phyloP scores from a whole-genome alignment of 2,329 filamentous ascomycete species.

The Cercospora canescens region DNA sequence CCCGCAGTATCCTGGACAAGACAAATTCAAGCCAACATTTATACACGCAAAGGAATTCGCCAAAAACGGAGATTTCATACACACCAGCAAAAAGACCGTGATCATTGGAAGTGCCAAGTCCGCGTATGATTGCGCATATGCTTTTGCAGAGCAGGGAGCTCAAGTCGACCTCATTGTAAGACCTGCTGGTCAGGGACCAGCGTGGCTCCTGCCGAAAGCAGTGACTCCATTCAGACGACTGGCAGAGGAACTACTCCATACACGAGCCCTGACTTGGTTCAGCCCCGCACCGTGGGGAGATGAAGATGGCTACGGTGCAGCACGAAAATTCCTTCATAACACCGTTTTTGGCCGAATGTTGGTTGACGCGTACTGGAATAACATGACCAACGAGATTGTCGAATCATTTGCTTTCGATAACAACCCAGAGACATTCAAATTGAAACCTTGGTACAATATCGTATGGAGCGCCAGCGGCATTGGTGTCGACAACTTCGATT shows the following conservation, averaged over 20 bases:
- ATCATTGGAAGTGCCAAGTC: not conserved
- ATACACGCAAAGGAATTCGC: constrained; percentile 1
- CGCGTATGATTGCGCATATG: not conserved
- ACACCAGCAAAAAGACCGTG: not conserved
- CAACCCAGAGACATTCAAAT: not conserved
- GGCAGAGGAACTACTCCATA: not conserved
- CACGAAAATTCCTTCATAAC: not conserved
- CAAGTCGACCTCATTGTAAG: not conserved
- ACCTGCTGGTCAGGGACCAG: not conserved
- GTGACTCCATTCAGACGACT: not conserved
- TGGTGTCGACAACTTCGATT: constrained; percentile 9
- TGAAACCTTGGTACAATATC: constrained; percentile 5
- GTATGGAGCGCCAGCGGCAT: constrained; percentile 12
- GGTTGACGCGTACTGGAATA: not conserved
- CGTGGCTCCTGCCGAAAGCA: not conserved
- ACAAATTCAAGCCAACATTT: not conserved
- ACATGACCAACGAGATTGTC: not conserved
- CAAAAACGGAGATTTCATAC: not conserved
- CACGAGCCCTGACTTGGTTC: not conserved
- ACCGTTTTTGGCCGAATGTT: not conserved
- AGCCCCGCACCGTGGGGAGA: not conserved
- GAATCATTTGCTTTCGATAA: not conserved
- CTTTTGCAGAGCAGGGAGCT: not conserved
- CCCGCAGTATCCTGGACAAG: not conserved
- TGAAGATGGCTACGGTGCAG: not conserved